Evolutionary conservation across 371 early-diverging fungal genomes (phyloP).

Genomic region (Homolaphlyctis polyrhiza): DNA sequence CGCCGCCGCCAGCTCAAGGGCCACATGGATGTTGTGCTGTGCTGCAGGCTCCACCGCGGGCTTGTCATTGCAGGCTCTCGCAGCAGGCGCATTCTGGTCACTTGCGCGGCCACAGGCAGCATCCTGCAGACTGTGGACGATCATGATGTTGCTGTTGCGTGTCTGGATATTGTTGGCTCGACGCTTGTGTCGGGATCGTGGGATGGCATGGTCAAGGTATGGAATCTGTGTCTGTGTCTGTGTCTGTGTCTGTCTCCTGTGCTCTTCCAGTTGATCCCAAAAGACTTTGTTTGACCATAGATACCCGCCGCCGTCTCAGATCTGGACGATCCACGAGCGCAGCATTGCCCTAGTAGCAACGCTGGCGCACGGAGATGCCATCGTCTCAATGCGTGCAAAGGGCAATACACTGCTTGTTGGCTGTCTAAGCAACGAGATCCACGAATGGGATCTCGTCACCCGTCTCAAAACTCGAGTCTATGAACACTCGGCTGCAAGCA

Average conservation of each 20-base stretch:
- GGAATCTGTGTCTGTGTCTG: not conserved
- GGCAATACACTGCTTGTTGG: not conserved
- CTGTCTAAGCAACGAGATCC: not conserved
- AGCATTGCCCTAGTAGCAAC: not conserved
- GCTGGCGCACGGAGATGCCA: not conserved
- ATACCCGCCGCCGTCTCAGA: not conserved
- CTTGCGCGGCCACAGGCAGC: not conserved
- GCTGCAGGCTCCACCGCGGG: not conserved
- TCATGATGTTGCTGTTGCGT: not conserved
- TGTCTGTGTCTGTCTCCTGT: not conserved
- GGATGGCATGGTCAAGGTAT: slow-evolving; percentile 1
- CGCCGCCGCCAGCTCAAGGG: not conserved
- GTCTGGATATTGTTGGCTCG: not conserved
- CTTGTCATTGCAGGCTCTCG: not conserved
- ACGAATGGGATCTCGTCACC: not conserved
- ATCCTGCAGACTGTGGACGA: not conserved
- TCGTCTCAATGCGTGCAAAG: not conserved
- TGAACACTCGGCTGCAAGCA: not conserved
- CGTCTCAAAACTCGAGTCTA: not conserved
- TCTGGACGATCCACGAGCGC: not conserved
- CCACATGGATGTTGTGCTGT: slow-evolving; percentile 3
- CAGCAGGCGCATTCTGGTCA: not conserved
- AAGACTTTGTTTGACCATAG: not conserved
- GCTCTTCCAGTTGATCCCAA: not conserved
- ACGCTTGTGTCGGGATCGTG: not conserved